Evolutionary conservation across 139 green algal species (phyloP).

Genomic region (Micromonas pusilla): DNA sequence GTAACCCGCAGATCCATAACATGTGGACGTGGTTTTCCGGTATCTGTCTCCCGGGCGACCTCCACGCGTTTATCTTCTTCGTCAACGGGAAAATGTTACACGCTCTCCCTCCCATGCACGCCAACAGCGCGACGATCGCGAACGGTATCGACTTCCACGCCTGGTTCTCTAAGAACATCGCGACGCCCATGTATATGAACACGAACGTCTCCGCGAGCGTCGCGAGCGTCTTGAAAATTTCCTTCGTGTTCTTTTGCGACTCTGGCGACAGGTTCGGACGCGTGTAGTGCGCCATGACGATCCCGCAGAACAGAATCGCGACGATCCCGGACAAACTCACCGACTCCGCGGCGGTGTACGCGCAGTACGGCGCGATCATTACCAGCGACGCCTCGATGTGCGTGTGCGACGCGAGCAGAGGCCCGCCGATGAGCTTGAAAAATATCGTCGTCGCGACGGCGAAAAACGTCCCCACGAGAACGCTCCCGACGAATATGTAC

Average conservation of each 20-base stretch:
- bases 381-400: constrained; percentile 55
- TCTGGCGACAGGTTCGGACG: constrained; percentile 52
- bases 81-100: constrained; percentile 34
- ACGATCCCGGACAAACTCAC: constrained; percentile 62
- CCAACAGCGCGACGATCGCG: constrained; percentile 9
- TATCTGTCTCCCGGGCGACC: background rate
- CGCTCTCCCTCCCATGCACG: constrained; percentile 2
- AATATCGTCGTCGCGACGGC: constrained; percentile 10
- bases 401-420: background rate
- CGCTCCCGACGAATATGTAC: background rate
- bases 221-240: constrained; percentile 52
- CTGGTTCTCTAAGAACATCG: constrained; percentile 3
- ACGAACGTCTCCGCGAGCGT: constrained; percentile 68
- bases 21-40: background rate
- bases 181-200: constrained; percentile 64
- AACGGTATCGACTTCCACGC: background rate
- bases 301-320: constrained; percentile 69
- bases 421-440: constrained; percentile 1
- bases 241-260: constrained; percentile 40
- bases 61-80: constrained; percentile 25
- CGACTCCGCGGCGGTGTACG: constrained; percentile 67
- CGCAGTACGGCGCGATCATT: constrained; percentile 49
- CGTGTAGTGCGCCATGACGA: constrained; percentile 69
- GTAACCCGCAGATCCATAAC: constrained; percentile 32
- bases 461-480: background rate